Evolutionary conservation across 2,329 filamentous ascomycete genomes (phyloP), one percentile per base, ranked within the genome.

Genomic region (Dactylella cylindrospora): DNA sequence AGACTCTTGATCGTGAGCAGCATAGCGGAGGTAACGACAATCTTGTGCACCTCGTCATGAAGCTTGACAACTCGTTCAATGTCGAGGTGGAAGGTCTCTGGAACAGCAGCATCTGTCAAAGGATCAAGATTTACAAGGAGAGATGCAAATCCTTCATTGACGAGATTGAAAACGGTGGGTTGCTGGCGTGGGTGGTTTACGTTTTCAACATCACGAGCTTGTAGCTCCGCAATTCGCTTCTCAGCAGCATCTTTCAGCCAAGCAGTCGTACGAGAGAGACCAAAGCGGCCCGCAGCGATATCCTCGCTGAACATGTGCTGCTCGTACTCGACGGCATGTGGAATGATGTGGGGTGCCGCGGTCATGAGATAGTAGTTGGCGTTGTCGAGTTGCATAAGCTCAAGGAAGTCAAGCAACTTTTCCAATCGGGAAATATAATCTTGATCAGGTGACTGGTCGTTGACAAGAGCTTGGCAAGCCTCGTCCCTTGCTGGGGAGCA

Each of bases 1-100:
- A 91, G 76, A 67, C 90, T 91, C 75, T 93, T 93, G 72, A 84
- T 85, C 45, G 89, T 88, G 10, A 91, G 75, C 22, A 90, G 75
- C 40, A 91, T 84, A 0, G 86, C 84, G 1, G 85, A 86, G 2
- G 85, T 80, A 1, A 85, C 86, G 17, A 87, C 80, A 67, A 91
- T 84, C 36, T 82, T 80, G 38, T 84, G 73, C 0, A 82, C 77
- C 55, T 82, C 76, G 20, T 74, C 71, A 6, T 82, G 80, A 40
- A 82, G 78, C 17, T 77, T 76, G 2, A 74, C 72, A 33, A 88
- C 80, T 12, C 87, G 84, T 47, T 78, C 79, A 32, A 76, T 71
- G 67, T 93, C 88, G 1, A 91, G 79, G 10, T 77, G 76, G 15
- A 93, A 79, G 61, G 88, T 90, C 70, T 91, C 88, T 0, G 87